These are phyloP conservation scores for Magnaporthiopsis incrustans DNA, from an alignment of 2,329 filamentous ascomycete genomes.

Conservation along the genomic window DNA sequence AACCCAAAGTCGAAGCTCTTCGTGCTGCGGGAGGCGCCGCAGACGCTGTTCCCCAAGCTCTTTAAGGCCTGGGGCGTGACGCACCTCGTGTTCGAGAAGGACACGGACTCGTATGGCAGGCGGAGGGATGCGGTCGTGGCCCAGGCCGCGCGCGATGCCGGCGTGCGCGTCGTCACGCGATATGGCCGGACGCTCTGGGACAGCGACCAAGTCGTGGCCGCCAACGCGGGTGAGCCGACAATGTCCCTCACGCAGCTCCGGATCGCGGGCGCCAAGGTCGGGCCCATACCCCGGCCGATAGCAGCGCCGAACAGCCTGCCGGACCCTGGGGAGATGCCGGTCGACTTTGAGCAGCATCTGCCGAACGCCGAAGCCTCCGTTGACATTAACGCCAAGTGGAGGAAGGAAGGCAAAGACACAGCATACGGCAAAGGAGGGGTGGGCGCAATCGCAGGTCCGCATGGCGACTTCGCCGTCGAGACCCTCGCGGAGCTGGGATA, in stretches of 20 bases:
- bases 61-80: constrained; percentile 68
- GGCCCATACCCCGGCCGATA: constrained; percentile 52
- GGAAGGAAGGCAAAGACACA: constrained; percentile 40
- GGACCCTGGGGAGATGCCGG: constrained; percentile 53
- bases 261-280: constrained; percentile 53
- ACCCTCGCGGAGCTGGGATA: constrained; percentile 65
- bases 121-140: constrained; percentile 54
- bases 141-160: constrained; percentile 52
- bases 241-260: constrained; percentile 67
- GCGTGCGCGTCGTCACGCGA: constrained; percentile 58
- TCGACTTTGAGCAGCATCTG: constrained; percentile 41
- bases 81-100: constrained; percentile 71
- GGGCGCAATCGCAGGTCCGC: constrained; percentile 51
- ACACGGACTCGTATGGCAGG: constrained; percentile 65
- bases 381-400: constrained; percentile 53
- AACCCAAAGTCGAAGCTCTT: constrained; percentile 65
- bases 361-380: constrained; percentile 26
- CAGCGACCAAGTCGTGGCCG: constrained; percentile 58
- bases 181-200: constrained; percentile 67
- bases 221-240: constrained; percentile 60
- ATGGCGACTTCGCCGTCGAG: constrained; percentile 61
- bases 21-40: constrained; percentile 63
- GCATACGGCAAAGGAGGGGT: constrained; percentile 38
- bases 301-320: constrained; percentile 52
- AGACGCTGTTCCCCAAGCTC: constrained; percentile 62